Percentiles rank a stretch among this genome's conserved stretches.
Evolutionary conservation across 2,329 filamentous ascomycete species (phyloP).

Genomic region (Gliomastix tumulicola): DNA sequence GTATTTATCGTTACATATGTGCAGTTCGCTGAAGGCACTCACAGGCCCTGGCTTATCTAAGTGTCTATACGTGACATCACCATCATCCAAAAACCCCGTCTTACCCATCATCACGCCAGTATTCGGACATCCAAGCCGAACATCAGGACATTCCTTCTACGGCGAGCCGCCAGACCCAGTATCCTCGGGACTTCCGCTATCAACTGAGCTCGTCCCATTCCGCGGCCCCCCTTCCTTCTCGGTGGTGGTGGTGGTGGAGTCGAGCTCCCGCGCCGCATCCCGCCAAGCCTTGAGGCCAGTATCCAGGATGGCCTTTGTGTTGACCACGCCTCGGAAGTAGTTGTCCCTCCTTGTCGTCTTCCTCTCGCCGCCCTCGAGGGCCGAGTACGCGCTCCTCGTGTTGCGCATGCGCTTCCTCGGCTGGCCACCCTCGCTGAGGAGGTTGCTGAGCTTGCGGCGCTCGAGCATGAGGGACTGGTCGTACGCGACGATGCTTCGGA

Average conservation of each 20-base stretch:
- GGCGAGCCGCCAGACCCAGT: too few relatives aligned
- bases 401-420: constrained; percentile 50
- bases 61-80: too few relatives aligned
- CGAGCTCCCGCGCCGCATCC: constrained; percentile 13
- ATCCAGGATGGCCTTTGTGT: constrained; percentile 54
- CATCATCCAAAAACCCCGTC: too few relatives aligned
- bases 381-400: constrained; percentile 68
- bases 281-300: constrained; percentile 48
- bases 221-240: too few relatives aligned
- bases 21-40: too few relatives aligned
- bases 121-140: too few relatives aligned
- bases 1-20: too few relatives aligned
- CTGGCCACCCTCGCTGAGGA: constrained; percentile 52
- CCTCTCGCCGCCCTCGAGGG: constrained; percentile 67
- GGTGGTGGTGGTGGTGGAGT: neutral
- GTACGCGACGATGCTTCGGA: constrained; percentile 76
- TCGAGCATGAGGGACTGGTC: constrained; percentile 67
- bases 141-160: too few relatives aligned
- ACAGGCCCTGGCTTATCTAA: too few relatives aligned
- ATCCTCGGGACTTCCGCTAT: too few relatives aligned
- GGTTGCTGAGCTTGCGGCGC: constrained; percentile 52
- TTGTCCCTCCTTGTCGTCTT: constrained; percentile 59
- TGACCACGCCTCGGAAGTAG: constrained; percentile 61
- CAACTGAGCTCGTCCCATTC: too few relatives aligned
- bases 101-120: too few relatives aligned